phyloP scores from a whole-genome alignment of 129 eudicot species.

The Calendula officinalis region DNA sequence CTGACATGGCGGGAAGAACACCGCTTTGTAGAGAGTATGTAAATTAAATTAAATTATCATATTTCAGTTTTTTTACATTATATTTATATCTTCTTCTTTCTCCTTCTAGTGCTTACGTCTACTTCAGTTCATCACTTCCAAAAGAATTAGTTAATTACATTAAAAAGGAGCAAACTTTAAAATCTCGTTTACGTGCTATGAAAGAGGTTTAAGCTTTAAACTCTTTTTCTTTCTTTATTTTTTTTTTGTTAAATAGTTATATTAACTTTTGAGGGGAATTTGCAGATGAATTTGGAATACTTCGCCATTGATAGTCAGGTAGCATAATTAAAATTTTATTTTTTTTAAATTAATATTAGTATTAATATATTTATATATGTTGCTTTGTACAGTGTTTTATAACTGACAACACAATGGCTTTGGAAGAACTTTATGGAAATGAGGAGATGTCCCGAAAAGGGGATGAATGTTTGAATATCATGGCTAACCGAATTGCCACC shows the following conservation, averaged over 20 bases:
- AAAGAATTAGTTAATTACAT: conserved; percentile 68
- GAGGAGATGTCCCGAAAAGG: conserved; percentile 63
- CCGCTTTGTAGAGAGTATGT: conserved; percentile 88
- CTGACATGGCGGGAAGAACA: conserved; percentile 86
- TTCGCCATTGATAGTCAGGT: conserved; percentile 96
- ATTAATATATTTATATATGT: background rate
- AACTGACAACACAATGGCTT: conserved; percentile 73
- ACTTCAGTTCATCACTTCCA: conserved; percentile 79
- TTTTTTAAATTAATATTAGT: background rate
- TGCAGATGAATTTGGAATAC: conserved; percentile 99
- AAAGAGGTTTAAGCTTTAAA: conserved; percentile 54
- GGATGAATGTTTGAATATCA: conserved; percentile 61
- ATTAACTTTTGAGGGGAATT: conserved; percentile 23
- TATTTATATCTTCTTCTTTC: conserved; percentile 15
- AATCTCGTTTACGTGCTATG: conserved; percentile 86
- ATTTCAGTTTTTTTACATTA: background rate
- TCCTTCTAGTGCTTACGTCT: conserved; percentile 77
- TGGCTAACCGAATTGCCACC: conserved; percentile 89
- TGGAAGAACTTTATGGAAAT: conserved; percentile 84
- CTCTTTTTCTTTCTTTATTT: conserved; percentile 11
- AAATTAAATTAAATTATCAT: background rate
- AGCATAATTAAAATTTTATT: conserved; percentile 7
- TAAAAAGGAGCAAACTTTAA: conserved; percentile 61
- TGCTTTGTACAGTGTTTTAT: conserved; percentile 58
- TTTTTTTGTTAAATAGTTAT: conserved; percentile 10